Conservation (phyloP, 805 yeast species). For the Candida boidinii region DNA sequence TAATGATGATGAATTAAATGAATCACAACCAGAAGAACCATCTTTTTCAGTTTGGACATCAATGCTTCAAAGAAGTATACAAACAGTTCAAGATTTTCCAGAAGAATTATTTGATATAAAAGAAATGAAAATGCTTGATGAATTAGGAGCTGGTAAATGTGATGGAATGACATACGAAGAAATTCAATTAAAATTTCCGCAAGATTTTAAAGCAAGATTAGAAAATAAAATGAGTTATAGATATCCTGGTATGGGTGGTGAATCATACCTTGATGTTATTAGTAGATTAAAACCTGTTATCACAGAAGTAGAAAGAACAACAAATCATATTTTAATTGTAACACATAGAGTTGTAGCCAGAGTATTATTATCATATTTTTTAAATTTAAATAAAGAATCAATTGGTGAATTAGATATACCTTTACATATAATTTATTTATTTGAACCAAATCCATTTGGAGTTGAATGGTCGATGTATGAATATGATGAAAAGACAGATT, state of each 20-base stretch:
- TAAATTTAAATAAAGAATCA: conserved; percentile 70
- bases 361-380: conserved; percentile 78
- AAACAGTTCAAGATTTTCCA: conserved; percentile 70
- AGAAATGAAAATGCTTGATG: conserved; percentile 90
- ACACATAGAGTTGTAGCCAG: conserved; percentile 91
- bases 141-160: conserved; percentile 84
- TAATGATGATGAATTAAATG: conserved; percentile 3
- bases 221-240: conserved; percentile 76
- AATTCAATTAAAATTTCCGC: conserved; percentile 62
- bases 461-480: conserved; percentile 89
- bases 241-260: conserved; percentile 97
- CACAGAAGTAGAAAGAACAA: conserved; percentile 86
- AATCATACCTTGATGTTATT: conserved; percentile 88
- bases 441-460: conserved; percentile 93
- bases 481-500: conserved; percentile 68
- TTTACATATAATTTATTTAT: conserved; percentile 78
- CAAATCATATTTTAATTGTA: conserved; percentile 74
- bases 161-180: conserved; percentile 92
- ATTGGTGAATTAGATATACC: conserved; percentile 92
- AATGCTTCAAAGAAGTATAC: conserved; percentile 69
- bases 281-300: conserved; percentile 84
- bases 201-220: conserved; percentile 70
- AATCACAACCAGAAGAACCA: conserved; percentile 48
- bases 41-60: conserved; percentile 90
- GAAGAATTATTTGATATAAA: conserved; percentile 70